Percentiles rank a stretch among this genome's conserved stretches.
phyloP scores from a whole-genome alignment of 2,329 filamentous ascomycete genomes.

The Raffaelea albimanens region DNA sequence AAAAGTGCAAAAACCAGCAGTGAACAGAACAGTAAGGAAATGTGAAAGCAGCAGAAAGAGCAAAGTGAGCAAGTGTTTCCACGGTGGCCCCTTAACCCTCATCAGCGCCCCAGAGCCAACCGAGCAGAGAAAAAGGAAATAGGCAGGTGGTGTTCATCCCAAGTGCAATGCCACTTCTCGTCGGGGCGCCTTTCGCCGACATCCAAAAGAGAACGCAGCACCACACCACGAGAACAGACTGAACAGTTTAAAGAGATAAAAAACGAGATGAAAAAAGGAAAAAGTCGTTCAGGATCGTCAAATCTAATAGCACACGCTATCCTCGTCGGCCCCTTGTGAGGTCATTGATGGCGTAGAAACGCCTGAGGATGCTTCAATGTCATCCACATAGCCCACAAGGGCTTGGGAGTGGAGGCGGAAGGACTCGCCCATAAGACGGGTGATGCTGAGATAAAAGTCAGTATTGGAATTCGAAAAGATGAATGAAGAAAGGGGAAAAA shows the following conservation, averaged over 20 bases:
- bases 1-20: not conserved
- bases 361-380: conserved; percentile 59
- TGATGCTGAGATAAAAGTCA: conserved; percentile 56
- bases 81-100: conserved; percentile 8
- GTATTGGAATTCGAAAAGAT: conserved; percentile 14
- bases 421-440: conserved; percentile 93
- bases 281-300: conserved; percentile 41
- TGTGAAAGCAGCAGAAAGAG: not conserved
- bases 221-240: conserved; percentile 13
- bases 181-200: too few species aligned
- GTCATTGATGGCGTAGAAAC: conserved; percentile 64
- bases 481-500: not conserved
- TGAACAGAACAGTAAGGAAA: not conserved
- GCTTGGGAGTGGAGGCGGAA: conserved; percentile 96
- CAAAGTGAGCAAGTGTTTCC: not conserved
- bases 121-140: conserved; percentile 9
- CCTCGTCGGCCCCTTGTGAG: conserved; percentile 61
- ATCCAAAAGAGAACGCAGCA: conserved; percentile 14
- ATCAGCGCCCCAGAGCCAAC: conserved; percentile 12
- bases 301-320: conserved; percentile 56
- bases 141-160: conserved; percentile 6
- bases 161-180: too few species aligned
- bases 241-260: conserved; percentile 31
- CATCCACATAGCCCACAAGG: conserved; percentile 88
- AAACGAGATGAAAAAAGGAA: conserved; percentile 34